Evolutionary conservation across 1,284 basidiomycete genomes (phyloP).

Genomic region (Melampsora abietis-canadensis): DNA sequence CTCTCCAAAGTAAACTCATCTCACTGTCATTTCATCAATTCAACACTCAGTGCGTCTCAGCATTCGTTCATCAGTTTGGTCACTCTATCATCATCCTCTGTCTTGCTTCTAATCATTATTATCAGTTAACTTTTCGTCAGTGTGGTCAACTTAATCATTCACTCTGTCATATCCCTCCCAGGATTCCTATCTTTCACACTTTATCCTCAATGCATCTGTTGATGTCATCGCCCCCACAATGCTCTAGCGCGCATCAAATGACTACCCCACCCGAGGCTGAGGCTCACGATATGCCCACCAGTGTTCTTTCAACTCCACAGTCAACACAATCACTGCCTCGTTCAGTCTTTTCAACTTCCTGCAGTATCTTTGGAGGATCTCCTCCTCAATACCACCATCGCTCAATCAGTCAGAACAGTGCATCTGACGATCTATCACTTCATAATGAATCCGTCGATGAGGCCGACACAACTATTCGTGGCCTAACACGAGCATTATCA

Average conservation of each 20-base stretch:
- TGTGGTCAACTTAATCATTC: background rate
- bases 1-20: no score
- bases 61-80: no score
- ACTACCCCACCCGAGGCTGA: background rate
- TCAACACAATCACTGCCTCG: slow-evolving; percentile 31
- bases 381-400: background rate
- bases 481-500: slow-evolving; percentile 21
- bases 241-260: background rate
- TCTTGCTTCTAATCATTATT: no score
- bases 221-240: background rate
- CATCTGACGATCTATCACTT: slow-evolving; percentile 9
- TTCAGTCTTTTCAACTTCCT: slow-evolving; percentile 27
- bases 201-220: slow-evolving; percentile 5
- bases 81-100: no score
- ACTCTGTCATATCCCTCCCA: slow-evolving; percentile 1
- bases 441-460: slow-evolving; percentile 6
- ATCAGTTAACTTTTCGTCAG: no score
- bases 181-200: background rate
- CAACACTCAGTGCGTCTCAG: no score
- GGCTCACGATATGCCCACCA: background rate
- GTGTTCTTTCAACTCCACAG: slow-evolving; percentile 3
- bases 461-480: slow-evolving; percentile 3
- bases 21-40: no score
- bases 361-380: slow-evolving; percentile 9
- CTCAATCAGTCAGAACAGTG: background rate